phyloP scores from a whole-genome alignment of 306 rosid genomes.

The peach (Prunus persica) region DNA sequence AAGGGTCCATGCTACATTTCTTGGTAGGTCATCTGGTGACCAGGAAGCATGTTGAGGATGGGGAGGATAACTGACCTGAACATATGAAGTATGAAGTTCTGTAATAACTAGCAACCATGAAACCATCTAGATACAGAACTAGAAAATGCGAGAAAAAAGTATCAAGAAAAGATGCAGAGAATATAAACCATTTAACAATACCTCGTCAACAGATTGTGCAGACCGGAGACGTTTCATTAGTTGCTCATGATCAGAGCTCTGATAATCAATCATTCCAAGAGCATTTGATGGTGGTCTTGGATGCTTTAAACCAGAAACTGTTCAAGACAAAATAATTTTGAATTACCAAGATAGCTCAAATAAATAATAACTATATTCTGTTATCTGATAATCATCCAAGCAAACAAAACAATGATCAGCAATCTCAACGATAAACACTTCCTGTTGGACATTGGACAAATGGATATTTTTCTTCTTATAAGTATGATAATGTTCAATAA shows the following conservation, averaged over 20 bases:
- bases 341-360: slow-evolving; percentile 9
- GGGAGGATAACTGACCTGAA: slow-evolving; percentile 41
- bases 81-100: not conserved
- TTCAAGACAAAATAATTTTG: slow-evolving; percentile 11
- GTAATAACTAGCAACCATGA: not conserved
- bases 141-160: not conserved
- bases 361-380: not conserved
- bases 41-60: slow-evolving; percentile 28
- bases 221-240: slow-evolving; percentile 50
- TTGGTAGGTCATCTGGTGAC: slow-evolving; percentile 46
- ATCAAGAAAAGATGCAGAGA: not conserved
- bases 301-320: slow-evolving; percentile 55
- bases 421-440: not conserved
- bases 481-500: not conserved
- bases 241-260: slow-evolving; percentile 40
- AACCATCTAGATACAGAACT: not conserved
- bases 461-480: not conserved
- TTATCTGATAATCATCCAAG: not conserved
- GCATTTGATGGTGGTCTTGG: slow-evolving; percentile 41
- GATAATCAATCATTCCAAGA: slow-evolving; percentile 52
- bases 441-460: not conserved
- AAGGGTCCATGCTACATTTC: slow-evolving; percentile 37
- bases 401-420: slow-evolving; percentile 3
- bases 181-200: slow-evolving; percentile 28
- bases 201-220: slow-evolving; percentile 53